Conservation (phyloP, 495 filamentous ascomycete genomes). For the Evernia prunastri region DNA sequence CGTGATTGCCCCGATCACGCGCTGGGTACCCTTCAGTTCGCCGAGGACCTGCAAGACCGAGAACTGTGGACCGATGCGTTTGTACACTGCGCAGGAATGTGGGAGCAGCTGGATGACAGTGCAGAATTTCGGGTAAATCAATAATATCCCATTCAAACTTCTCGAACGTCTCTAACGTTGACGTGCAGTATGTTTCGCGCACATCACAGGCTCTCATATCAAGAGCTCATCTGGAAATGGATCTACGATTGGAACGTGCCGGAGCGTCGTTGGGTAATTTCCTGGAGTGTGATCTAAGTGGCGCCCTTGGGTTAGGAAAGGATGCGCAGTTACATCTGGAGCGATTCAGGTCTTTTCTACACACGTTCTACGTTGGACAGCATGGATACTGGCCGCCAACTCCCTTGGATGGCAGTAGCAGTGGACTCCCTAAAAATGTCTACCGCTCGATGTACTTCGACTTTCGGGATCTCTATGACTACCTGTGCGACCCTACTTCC, state of each 20-base stretch:
- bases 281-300: slow-evolving; percentile 54
- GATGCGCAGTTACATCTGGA: slow-evolving; percentile 53
- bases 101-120: slow-evolving; percentile 42
- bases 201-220: slow-evolving; percentile 53
- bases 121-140: slow-evolving; percentile 50
- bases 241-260: slow-evolving; percentile 46
- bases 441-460: slow-evolving; percentile 53
- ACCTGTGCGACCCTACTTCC: slow-evolving; percentile 50
- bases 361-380: slow-evolving; percentile 51
- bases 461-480: slow-evolving; percentile 56
- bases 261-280: slow-evolving; percentile 47
- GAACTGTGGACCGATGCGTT: slow-evolving; percentile 58
- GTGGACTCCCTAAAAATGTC: slow-evolving; percentile 45
- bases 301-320: slow-evolving; percentile 47
- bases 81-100: slow-evolving; percentile 63
- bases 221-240: slow-evolving; percentile 55
- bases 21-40: slow-evolving; percentile 51
- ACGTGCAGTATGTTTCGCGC: slow-evolving; percentile 45
- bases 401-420: slow-evolving; percentile 27
- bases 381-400: slow-evolving; percentile 61
- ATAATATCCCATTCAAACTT: background rate
- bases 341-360: slow-evolving; percentile 55
- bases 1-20: slow-evolving; percentile 53
- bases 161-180: background rate
- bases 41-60: slow-evolving; percentile 51